Evolutionary conservation across 2,329 filamentous ascomycete species (phyloP).

Genomic region (Clonostachys rosea): DNA sequence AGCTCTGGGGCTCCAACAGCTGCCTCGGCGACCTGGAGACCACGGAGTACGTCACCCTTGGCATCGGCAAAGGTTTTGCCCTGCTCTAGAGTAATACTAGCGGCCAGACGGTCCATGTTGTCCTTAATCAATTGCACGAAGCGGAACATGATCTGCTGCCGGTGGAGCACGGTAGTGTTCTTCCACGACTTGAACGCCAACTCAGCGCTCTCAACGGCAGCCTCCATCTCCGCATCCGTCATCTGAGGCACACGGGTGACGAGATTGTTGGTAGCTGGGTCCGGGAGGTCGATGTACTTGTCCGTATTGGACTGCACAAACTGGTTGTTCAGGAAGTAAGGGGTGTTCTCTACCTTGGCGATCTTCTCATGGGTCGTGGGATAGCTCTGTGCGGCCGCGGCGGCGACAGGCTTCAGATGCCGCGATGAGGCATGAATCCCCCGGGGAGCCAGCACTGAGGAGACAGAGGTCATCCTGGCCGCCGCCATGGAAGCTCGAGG

Average conservation of each 20-base stretch:
- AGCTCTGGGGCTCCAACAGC: slow-evolving; percentile 77
- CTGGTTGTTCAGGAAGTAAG: slow-evolving; percentile 78
- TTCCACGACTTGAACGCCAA: slow-evolving; percentile 73
- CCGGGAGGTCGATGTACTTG: slow-evolving; percentile 74
- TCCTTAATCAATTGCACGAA: slow-evolving; percentile 75
- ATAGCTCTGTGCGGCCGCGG: slow-evolving; percentile 55
- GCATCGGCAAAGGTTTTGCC: slow-evolving; percentile 86
- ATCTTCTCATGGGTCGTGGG: slow-evolving; percentile 71
- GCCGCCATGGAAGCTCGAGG: slow-evolving; percentile 18
- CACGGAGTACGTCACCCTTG: slow-evolving; percentile 74
- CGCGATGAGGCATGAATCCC: slow-evolving; percentile 53
- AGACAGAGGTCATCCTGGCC: slow-evolving; percentile 10
- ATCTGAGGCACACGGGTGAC: slow-evolving; percentile 80
- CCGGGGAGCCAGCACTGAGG: slow-evolving; percentile 33
- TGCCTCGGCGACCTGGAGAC: slow-evolving; percentile 80
- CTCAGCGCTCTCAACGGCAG: slow-evolving; percentile 70
- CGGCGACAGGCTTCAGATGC: slow-evolving; percentile 48
- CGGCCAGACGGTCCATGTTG: slow-evolving; percentile 80
- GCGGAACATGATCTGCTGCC: slow-evolving; percentile 86
- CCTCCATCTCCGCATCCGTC: slow-evolving; percentile 71
- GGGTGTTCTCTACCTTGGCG: slow-evolving; percentile 62
- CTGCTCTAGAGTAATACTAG: slow-evolving; percentile 83
- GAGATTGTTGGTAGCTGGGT: slow-evolving; percentile 82
- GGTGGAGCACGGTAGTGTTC: slow-evolving; percentile 64
- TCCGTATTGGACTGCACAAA: slow-evolving; percentile 65